phyloP scores from a whole-genome alignment of 805 yeast species.

The Pichia exigua region DNA sequence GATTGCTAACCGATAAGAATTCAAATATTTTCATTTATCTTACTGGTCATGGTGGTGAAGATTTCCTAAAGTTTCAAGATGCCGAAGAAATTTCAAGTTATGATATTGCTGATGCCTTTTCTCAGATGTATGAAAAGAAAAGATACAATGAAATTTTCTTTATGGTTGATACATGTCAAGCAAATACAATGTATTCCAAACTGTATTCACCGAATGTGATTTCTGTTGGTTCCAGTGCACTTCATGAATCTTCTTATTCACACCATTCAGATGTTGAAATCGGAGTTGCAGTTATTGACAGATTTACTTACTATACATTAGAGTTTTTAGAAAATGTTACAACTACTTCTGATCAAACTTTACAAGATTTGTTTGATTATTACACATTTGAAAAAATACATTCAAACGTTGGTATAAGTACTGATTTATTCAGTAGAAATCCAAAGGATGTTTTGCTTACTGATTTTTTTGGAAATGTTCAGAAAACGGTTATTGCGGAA shows the following conservation, averaged over 20 bases:
- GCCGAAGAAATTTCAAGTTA: slow-evolving; percentile 95
- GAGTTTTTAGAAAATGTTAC: slow-evolving; percentile 79
- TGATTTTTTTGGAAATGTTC: slow-evolving; percentile 92
- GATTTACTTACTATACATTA: slow-evolving; percentile 87
- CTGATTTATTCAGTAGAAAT: slow-evolving; percentile 66
- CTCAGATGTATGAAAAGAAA: slow-evolving; percentile 92
- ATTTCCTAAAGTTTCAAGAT: slow-evolving; percentile 94
- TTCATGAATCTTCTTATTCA: slow-evolving; percentile 87
- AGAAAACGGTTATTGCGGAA: slow-evolving; percentile 51
- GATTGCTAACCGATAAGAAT: slow-evolving; percentile 86
- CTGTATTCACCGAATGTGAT: slow-evolving; percentile 88
- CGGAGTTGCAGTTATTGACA: slow-evolving; percentile 96
- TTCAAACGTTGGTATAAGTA: slow-evolving; percentile 87
- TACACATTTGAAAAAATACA: slow-evolving; percentile 82
- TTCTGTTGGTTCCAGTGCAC: slow-evolving; percentile 84
- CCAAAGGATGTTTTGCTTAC: slow-evolving; percentile 67
- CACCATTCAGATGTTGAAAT: slow-evolving; percentile 93
- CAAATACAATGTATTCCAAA: slow-evolving; percentile 92
- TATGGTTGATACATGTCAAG: slow-evolving; percentile 99
- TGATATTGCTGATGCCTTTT: slow-evolving; percentile 96
- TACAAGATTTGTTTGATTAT: slow-evolving; percentile 77
- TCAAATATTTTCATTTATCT: slow-evolving; percentile 89
- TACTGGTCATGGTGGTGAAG: slow-evolving; percentile 99
- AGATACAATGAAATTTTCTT: slow-evolving; percentile 92
- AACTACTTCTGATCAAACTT: slow-evolving; percentile 63